Base-by-base conservation (phyloP, 495 filamentous ascomycete genomes). In the Xylaria intraflava region DNA sequence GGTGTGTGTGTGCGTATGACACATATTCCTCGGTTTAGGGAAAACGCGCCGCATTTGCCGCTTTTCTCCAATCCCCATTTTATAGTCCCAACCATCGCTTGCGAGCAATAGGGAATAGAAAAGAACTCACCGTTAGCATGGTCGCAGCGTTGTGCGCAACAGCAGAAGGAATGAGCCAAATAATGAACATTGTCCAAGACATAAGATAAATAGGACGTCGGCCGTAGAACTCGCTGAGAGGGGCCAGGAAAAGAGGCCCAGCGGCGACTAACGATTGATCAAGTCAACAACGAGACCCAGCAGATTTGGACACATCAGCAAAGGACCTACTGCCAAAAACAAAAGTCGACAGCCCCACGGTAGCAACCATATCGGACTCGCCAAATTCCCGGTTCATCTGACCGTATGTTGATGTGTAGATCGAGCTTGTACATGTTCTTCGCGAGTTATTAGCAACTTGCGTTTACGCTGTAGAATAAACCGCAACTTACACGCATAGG, bases 131-230 rank as follows among this genome's bases (percentile, higher is more conserved):
- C 23, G 94, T 68, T 33, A 96, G 70, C 81, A 96, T 84, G 8
- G 92, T 95, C 57, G 81, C 64, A 20, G 91, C 85, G 60, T 96
- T 95, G 20, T 78, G 70, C 8, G 93, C 90, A 22, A 96, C 82
- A 1, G 93, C 92, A 56, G 86, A 89, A 8, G 93, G 93, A 46
- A 97, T 84, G 27, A 95, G 60, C 82, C 87, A 95, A 56, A 96
- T 80, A 48, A 92, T 60, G 68, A 93, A 96, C 55, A 86, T 78
- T 0, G 73, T 67, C 69, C 92, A 94, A 0, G 89, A 90, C 17
- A 66, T 63, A 24, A 96, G 75, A 60, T 96, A 97, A 55, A 96
- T 88, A 24, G 84, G 84, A 33, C 91, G 73, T 12, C 93, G 81
- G 17, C 93, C 93, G 65, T 91, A 95, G 65, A 97, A 97, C 75